Evolutionary conservation across 2,329 filamentous ascomycete species (phyloP).

Genomic region (Ophiostoma novo-ulmi): DNA sequence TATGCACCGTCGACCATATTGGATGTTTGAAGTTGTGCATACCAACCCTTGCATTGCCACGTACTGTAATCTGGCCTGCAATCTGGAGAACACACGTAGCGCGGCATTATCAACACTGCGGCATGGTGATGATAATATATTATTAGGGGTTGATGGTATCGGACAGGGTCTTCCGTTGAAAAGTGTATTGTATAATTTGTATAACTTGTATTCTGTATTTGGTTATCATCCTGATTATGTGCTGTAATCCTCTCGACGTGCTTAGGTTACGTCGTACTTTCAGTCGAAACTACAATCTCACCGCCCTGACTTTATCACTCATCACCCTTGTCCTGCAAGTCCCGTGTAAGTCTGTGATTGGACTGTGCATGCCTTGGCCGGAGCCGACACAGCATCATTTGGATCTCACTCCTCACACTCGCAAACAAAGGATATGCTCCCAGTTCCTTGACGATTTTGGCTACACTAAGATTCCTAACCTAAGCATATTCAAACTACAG

Average conservation of each 20-base stretch:
- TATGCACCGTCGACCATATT: background rate
- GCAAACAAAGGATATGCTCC: background rate
- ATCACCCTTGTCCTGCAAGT: background rate
- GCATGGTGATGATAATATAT: background rate
- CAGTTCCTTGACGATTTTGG: background rate
- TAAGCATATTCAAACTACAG: background rate
- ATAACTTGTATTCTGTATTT: background rate
- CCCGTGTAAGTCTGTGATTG: background rate
- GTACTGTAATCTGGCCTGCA: background rate
- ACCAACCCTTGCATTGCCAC: slow-evolving; percentile 4
- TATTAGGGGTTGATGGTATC: background rate
- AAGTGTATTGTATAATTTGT: background rate
- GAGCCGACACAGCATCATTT: background rate
- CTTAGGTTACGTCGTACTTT: background rate
- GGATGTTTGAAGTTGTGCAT: background rate
- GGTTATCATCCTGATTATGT: background rate
- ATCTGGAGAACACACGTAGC: background rate
- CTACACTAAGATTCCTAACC: background rate
- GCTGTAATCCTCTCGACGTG: background rate
- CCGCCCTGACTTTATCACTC: background rate
- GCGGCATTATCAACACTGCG: background rate
- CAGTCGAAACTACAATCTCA: slow-evolving; percentile 6
- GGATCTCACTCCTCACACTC: background rate
- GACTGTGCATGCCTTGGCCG: background rate
- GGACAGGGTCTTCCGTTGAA: background rate